These are phyloP conservation scores for Spatholobus suberectus DNA, from an alignment of 306 rosid genomes.

Conservation along the genomic window DNA sequence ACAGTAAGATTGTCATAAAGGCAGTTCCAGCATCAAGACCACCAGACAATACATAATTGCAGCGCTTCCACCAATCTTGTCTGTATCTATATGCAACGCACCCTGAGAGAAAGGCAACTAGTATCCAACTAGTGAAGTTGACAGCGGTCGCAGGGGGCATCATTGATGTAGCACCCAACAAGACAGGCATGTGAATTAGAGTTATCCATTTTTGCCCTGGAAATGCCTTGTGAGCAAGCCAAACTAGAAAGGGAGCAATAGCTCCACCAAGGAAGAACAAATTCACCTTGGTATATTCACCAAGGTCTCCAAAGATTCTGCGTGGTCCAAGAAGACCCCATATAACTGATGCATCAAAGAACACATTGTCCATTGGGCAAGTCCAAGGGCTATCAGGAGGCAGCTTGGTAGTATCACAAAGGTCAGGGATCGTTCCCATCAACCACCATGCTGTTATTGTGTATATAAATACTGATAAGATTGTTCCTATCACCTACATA, in stretches of 20 bases:
- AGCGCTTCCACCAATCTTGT: conserved; percentile 67
- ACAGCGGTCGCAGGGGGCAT: conserved; percentile 86
- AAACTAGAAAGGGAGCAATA: conserved; percentile 70
- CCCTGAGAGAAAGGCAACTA: conserved; percentile 63
- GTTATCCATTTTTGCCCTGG: conserved; percentile 66
- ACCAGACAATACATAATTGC: conserved; percentile 75
- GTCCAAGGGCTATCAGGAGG: conserved; percentile 74
- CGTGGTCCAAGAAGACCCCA: conserved; percentile 95
- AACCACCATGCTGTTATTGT: conserved; percentile 81
- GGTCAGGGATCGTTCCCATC: conserved; percentile 69
- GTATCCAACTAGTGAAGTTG: conserved; percentile 79
- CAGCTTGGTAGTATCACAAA: conserved; percentile 62
- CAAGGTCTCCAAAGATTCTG: conserved; percentile 81
- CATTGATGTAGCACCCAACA: conserved; percentile 68
- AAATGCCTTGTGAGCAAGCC: conserved; percentile 72
- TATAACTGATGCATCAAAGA: conserved; percentile 82
- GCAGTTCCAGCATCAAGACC: conserved; percentile 94
- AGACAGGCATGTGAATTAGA: conserved; percentile 67
- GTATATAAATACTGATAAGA: conserved; percentile 65
- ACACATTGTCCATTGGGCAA: conserved; percentile 79
- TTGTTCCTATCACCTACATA: conserved; percentile 74
- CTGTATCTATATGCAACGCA: conserved; percentile 52
- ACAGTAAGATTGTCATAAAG: conserved; percentile 68
- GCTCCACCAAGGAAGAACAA: conserved; percentile 82
- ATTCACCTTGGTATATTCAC: conserved; percentile 67